phyloP scores from a whole-genome alignment of 2,329 filamentous ascomycete genomes.

The Neoarthrinium moseri region DNA sequence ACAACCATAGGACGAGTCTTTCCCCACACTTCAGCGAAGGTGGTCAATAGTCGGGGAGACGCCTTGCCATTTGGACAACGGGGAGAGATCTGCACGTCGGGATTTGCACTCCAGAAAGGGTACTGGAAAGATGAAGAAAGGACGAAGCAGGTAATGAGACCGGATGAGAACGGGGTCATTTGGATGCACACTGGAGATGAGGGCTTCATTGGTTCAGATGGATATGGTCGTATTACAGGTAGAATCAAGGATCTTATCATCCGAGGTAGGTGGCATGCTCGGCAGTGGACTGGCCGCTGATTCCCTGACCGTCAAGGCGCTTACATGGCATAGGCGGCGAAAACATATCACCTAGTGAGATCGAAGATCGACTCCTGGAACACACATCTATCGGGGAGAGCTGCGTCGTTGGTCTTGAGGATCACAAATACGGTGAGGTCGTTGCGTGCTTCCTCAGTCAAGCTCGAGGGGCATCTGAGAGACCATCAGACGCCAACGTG shows the following conservation, averaged over 20 bases:
- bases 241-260: conserved; percentile 93
- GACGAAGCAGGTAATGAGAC: conserved; percentile 64
- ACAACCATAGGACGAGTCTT: conserved; percentile 76
- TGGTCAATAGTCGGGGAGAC: conserved; percentile 68
- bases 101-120: conserved; percentile 87
- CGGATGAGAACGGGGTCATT: conserved; percentile 45
- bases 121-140: conserved; percentile 76
- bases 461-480: conserved; percentile 26
- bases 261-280: conserved; percentile 52
- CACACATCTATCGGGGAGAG: conserved; percentile 71
- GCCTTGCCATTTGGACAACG: conserved; percentile 63
- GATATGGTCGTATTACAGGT: conserved; percentile 86
- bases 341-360: conserved; percentile 91
- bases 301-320: no score
- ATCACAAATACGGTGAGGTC: conserved; percentile 80
- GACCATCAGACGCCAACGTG: conserved; percentile 54
- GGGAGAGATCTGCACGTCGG: conserved; percentile 82
- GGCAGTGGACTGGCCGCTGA: conserved; percentile 33
- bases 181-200: conserved; percentile 97
- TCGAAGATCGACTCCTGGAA: conserved; percentile 82
- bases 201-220: conserved; percentile 77
- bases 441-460: conserved; percentile 80
- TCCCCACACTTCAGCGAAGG: conserved; percentile 75
- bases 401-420: conserved; percentile 79
- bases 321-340: conserved; percentile 64